A percentile compares a stretch with the other conserved stretches of the same genome.
These are phyloP conservation scores for Brassica nigra DNA, from an alignment of 345 rosid genomes.

Conservation along the genomic window DNA sequence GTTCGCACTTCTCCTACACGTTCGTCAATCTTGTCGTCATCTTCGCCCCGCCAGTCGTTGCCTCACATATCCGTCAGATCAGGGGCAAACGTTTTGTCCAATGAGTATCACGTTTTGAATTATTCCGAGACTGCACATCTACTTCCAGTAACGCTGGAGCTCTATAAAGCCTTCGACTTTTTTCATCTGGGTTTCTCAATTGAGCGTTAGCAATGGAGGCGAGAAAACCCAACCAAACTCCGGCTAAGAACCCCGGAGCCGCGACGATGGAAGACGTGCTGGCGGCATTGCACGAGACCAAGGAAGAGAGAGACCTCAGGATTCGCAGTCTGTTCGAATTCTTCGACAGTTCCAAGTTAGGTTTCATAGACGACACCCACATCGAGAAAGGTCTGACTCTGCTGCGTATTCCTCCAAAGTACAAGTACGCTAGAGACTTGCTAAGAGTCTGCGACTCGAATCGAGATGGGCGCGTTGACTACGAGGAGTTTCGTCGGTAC, in stretches of 20 bases:
- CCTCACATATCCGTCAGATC: neutral
- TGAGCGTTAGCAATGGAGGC: conserved; percentile 27
- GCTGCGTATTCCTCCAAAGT: conserved; percentile 67
- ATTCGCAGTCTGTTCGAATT: conserved; percentile 68
- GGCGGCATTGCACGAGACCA: conserved; percentile 71
- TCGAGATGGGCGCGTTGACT: conserved; percentile 87
- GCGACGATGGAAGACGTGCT: conserved; percentile 80
- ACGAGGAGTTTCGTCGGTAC: conserved; percentile 78
- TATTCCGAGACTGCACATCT: neutral
- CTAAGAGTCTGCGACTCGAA: conserved; percentile 75
- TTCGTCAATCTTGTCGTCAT: neutral
- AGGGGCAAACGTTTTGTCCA: neutral
- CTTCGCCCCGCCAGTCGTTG: neutral
- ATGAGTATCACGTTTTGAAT: neutral
- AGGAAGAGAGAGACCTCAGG: conserved; percentile 76
- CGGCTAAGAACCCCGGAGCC: conserved; percentile 51
- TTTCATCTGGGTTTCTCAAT: conserved; percentile 14
- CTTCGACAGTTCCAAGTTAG: conserved; percentile 64
- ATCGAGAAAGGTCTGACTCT: conserved; percentile 86
- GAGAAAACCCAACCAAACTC: conserved; percentile 41
- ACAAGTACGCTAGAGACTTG: conserved; percentile 81
- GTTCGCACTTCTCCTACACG: neutral
- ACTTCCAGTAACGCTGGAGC: conserved; percentile 10
- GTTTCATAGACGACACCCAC: conserved; percentile 74
- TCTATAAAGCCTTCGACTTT: neutral